Evolutionary conservation across 2,329 filamentous ascomycete species (phyloP).

Genomic region (Onygena corvina): DNA sequence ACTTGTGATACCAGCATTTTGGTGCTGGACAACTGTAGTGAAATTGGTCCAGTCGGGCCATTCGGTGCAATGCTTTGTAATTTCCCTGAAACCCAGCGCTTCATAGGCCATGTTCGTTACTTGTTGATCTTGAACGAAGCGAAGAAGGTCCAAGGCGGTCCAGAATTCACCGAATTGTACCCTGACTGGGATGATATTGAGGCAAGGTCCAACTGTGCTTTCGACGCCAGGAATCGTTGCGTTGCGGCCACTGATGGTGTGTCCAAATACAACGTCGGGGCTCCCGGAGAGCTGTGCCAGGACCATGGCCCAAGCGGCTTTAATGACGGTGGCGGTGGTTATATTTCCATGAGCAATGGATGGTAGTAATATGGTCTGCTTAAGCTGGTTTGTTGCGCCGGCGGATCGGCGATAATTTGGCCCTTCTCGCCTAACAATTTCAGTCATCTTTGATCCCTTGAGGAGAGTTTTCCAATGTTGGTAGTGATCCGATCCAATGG

Average conservation of each 20-base stretch:
- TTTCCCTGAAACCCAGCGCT: slow-evolving; percentile 44
- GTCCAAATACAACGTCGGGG: slow-evolving; percentile 52
- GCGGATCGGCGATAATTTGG: slow-evolving; percentile 28
- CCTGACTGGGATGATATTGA: slow-evolving; percentile 55
- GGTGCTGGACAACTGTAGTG: slow-evolving; percentile 32
- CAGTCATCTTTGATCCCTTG: slow-evolving; percentile 41
- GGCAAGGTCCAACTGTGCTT: slow-evolving; percentile 51
- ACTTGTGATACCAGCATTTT: slow-evolving; percentile 28
- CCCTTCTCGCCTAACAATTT: slow-evolving; percentile 25
- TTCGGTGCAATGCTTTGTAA: slow-evolving; percentile 35
- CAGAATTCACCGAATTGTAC: slow-evolving; percentile 43
- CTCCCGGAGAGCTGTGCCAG: slow-evolving; percentile 44
- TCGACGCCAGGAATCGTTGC: slow-evolving; percentile 45
- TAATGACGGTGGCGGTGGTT: slow-evolving; percentile 54
- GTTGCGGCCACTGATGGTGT: slow-evolving; percentile 54
- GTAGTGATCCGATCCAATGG: slow-evolving; percentile 37
- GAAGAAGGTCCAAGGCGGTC: slow-evolving; percentile 43
- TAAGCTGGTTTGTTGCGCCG: slow-evolving; percentile 27
- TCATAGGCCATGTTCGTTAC: slow-evolving; percentile 46
- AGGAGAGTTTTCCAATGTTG: slow-evolving; percentile 52
- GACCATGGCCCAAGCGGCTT: slow-evolving; percentile 53
- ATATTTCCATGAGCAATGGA: slow-evolving; percentile 44
- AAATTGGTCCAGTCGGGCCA: slow-evolving; percentile 33
- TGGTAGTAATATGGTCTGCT: slow-evolving; percentile 26
- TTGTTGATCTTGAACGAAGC: slow-evolving; percentile 46